Base-by-base conservation (phyloP, 2,329 filamentous ascomycete species). In the Neopestalotiopsis clavispora region DNA sequence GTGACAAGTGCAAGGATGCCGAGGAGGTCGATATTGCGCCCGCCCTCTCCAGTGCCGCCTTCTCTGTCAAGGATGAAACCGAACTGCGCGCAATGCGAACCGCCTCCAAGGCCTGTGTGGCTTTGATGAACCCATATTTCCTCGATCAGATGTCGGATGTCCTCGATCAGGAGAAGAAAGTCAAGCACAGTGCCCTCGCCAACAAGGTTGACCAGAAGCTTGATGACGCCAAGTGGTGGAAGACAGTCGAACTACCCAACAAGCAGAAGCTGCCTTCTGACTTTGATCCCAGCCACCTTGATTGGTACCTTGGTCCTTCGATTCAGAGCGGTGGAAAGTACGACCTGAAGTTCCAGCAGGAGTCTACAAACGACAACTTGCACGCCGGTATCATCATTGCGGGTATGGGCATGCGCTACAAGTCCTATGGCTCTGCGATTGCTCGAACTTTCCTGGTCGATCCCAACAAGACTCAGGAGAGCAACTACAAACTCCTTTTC, bases 81-180 rank as follows among this genome's bases (percentile, higher is more conserved):
- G 96, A 99, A 82, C 86, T 99, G 73, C 93, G 95, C 73, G 92
- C 94, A 12, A 98, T 99, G 87, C 91, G 97, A 77, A 97, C 95
- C 74, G 94, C 95, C 4, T 96, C 96, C 67, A 93, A 96, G 78
- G 95, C 96, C 61, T 98, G 95, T 74, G 95, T 97, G 73, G 95
- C 94, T 69, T 85, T 98, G 70, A 97, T 98, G 91, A 94, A 94
- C 65, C 94, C 95, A 69, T 99, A 96, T 81, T 98, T 98, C 80
- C 91, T 99, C 73, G 96, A 99, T 78, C 95, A 98, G 80, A 98
- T 99, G 95, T 97, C 95, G 65, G 92, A 93, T 74, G 92, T 98
- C 66, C 89, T 99, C 70, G 96, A 99, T 77, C 92, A 95, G 74
- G 97, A 98, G 80, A 98, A 97, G 85, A 97, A 97, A 79, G 94